These are phyloP conservation scores for Crithidia fasciculata DNA, from an alignment of 208 protist genomes.

Conservation along the genomic window DNA sequence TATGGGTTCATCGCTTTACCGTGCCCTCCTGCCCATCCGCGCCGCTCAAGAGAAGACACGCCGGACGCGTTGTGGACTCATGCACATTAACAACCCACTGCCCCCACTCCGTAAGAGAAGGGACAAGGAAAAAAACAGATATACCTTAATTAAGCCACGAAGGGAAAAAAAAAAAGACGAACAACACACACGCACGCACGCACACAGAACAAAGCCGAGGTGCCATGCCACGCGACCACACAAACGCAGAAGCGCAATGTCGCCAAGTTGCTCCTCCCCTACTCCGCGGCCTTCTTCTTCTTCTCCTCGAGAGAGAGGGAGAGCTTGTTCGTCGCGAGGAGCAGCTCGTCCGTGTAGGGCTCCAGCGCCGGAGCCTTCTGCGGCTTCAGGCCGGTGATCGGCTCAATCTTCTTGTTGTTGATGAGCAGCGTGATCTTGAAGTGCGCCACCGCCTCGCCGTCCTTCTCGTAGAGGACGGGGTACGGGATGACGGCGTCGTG, in stretches of 20 bases:
- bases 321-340: conserved; percentile 83
- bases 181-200: not conserved
- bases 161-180: not conserved
- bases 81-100: not conserved
- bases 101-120: not conserved
- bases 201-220: not conserved
- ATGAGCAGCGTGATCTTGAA: conserved; percentile 93
- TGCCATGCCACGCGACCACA: too few relatives aligned
- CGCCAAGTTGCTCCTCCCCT: not conserved
- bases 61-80: not conserved
- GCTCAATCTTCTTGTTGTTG: conserved; percentile 90
- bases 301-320: conserved; percentile 89
- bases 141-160: not conserved
- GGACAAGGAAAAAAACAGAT: not conserved
- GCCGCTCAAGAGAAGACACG: too few relatives aligned
- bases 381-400: conserved; percentile 86
- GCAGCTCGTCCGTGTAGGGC: conserved; percentile 86
- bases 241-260: not conserved
- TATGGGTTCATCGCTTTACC: too few relatives aligned
- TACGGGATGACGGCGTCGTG: conserved; percentile 96
- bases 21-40: too few relatives aligned
- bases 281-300: conserved; percentile 52
- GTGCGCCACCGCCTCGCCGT: conserved; percentile 91
- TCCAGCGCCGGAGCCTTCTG: conserved; percentile 82
- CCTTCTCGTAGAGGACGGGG: conserved; percentile 96